Conservation (phyloP, 352 stramenopile genomes). For the Globisporangium okanoganense region DNA sequence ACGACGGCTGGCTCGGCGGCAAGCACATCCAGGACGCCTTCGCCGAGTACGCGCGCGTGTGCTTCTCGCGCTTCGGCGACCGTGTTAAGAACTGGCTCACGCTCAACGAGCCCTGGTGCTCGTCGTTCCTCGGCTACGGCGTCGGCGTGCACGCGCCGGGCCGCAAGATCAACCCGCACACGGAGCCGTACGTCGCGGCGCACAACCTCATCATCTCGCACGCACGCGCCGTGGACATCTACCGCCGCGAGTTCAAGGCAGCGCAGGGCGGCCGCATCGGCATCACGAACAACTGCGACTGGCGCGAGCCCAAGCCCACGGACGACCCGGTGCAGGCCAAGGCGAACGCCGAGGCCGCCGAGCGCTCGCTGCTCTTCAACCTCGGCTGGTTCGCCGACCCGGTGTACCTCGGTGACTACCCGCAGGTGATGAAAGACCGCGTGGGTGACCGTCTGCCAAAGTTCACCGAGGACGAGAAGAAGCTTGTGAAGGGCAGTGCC, state of each 20-base stretch:
- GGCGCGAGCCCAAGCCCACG: constrained; percentile 66
- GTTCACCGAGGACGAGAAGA: constrained; percentile 86
- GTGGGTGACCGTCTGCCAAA: constrained; percentile 75
- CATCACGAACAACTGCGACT: constrained; percentile 92
- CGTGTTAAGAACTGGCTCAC: constrained; percentile 93
- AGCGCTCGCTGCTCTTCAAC: constrained; percentile 84
- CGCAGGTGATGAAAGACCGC: constrained; percentile 84
- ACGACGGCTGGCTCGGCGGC: constrained; percentile 59
- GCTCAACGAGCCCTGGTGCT: constrained; percentile 91
- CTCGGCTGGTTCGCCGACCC: constrained; percentile 92
- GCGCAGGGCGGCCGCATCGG: constrained; percentile 78
- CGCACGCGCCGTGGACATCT: constrained; percentile 80
- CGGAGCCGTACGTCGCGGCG: constrained; percentile 79
- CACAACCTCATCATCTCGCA: constrained; percentile 91
- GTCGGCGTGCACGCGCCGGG: constrained; percentile 84
- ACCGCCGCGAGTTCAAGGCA: constrained; percentile 74
- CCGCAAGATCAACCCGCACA: constrained; percentile 34
- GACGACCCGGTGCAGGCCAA: constrained; percentile 46
- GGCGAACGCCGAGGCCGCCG: constrained; percentile 55
- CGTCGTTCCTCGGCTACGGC: constrained; percentile 83
- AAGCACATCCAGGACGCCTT: constrained; percentile 59
- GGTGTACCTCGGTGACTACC: constrained; percentile 91
- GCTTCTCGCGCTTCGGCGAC: constrained; percentile 89
- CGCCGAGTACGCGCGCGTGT: constrained; percentile 85
- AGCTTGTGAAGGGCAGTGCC: constrained; percentile 68